A percentile compares a stretch with the other conserved stretches of the same genome.
Conservation (phyloP, 495 filamentous ascomycete genomes). For the Podospora sp. region DNA sequence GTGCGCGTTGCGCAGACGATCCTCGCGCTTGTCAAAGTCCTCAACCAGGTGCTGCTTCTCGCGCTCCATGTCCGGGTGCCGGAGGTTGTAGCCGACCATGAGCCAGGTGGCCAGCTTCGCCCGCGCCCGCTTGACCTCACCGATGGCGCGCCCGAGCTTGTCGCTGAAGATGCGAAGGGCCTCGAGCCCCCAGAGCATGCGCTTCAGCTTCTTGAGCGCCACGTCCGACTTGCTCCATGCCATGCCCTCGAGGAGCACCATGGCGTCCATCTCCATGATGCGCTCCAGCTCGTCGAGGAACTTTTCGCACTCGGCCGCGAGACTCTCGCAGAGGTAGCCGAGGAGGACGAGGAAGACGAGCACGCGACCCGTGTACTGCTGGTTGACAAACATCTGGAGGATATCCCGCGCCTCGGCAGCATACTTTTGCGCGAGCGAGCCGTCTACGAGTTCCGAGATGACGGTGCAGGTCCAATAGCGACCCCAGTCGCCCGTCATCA, state of each 20-base stretch:
- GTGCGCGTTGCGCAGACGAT: not conserved
- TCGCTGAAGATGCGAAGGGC: not conserved
- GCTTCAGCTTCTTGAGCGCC: not conserved
- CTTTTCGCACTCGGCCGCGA: too few species aligned
- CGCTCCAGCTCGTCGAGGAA: too few species aligned
- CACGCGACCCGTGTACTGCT: slow-evolving; percentile 3
- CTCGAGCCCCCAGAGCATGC: not conserved
- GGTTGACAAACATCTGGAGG: slow-evolving; percentile 2
- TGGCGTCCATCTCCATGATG: not conserved
- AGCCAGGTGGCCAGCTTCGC: too few species aligned
- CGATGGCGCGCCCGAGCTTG: not conserved
- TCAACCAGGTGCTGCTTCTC: not conserved
- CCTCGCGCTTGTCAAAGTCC: not conserved
- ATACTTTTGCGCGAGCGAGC: not conserved
- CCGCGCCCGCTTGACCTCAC: not conserved
- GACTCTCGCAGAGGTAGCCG: not conserved
- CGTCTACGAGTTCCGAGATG: not conserved
- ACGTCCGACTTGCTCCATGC: not conserved
- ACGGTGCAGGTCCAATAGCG: slow-evolving; percentile 4
- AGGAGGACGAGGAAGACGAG: not conserved
- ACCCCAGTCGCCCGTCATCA: not conserved
- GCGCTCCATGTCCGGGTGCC: not conserved
- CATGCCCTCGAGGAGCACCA: not conserved
- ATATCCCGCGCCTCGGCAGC: not conserved
- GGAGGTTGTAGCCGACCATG: too few species aligned